Base-by-base conservation (phyloP, 768 basidiomycete species). In the Pleurotus eryngii region DNA sequence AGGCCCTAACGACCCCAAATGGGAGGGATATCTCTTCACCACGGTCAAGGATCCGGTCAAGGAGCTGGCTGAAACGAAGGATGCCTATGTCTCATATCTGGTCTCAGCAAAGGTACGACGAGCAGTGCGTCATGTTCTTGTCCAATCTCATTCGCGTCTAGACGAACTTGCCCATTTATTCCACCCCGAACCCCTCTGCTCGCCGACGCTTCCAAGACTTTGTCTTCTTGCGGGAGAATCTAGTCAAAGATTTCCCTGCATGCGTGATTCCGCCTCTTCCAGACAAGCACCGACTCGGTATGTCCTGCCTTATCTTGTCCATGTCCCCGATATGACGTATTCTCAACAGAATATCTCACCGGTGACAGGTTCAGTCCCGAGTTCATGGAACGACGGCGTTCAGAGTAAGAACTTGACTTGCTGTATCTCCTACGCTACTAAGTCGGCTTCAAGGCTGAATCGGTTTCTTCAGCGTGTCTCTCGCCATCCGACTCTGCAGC, bases 201-300 rank as follows among this genome's bases (percentile, higher is more conserved):
- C 85, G 97, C 49, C 81, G 97, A 58, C 86, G 97, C 30, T 99
- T 96, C 74, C 92, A 95, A 66, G 97, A 99, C 73, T 99, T 99
- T 72, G 90, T 92, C 38, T 98, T 98, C 68, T 77, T 99, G 47
- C 80, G 92, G 58, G 87, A 96, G 46, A 85, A 96, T 64, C 82
- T 99, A 22, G 83, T 85, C 9, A 87, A 86, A 74, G 89, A 95
- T 72, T 99, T 98, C 67, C 94, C 95, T 3, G 97, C 97, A 56
- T 96, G 95, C 65, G 95, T 99, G n/a, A 92, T 98, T 0, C 95
- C 97, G 24, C 92, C 92, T 7, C 80, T 99, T 46, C 97, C 97
- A 5, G 95, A 94, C 72, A 99, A 98, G 72, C 97, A 98, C 67
- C 81, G 97, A 54, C 74, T 98, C 67, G 96, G 96, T 97, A 61